phyloP scores from a whole-genome alignment of 2,329 filamentous ascomycete genomes.

The Davidsoniella virescens region DNA sequence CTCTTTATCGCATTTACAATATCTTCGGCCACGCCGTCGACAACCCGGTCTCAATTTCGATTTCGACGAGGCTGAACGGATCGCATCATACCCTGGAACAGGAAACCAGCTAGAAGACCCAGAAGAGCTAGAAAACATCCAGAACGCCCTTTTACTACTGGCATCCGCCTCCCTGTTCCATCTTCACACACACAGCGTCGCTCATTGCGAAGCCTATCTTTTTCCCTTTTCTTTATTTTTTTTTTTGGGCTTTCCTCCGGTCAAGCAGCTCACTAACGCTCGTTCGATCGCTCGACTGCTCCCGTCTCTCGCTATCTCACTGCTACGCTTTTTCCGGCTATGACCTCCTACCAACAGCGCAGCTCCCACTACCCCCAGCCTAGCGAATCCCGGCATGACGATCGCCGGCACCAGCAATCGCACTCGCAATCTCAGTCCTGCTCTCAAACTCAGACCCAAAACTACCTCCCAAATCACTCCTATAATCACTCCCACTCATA shows the following conservation, averaged over 20 bases:
- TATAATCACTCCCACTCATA: conserved; percentile 19
- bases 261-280: no score
- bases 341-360: conserved; percentile 12
- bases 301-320: no score
- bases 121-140: no score
- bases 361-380: conserved; percentile 11
- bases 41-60: not conserved
- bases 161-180: no score
- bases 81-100: not conserved
- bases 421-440: conserved; percentile 6
- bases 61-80: not conserved
- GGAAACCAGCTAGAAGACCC: no score
- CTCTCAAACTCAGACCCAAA: not conserved
- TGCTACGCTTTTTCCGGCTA: not conserved
- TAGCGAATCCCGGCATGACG: conserved; percentile 7
- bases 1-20: no score
- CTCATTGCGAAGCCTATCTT: no score
- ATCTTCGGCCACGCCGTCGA: not conserved
- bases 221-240: no score
- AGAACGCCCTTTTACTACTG: no score
- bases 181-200: no score
- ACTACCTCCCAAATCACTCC: conserved; percentile 18
- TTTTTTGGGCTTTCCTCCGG: no score
- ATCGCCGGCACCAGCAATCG: conserved; percentile 9
- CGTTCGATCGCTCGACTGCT: no score